Percentiles rank a stretch among this genome's conserved stretches.
Evolutionary conservation across 2,329 filamentous ascomycete genomes (phyloP).

Genomic region (Zymoseptoria passerinii): DNA sequence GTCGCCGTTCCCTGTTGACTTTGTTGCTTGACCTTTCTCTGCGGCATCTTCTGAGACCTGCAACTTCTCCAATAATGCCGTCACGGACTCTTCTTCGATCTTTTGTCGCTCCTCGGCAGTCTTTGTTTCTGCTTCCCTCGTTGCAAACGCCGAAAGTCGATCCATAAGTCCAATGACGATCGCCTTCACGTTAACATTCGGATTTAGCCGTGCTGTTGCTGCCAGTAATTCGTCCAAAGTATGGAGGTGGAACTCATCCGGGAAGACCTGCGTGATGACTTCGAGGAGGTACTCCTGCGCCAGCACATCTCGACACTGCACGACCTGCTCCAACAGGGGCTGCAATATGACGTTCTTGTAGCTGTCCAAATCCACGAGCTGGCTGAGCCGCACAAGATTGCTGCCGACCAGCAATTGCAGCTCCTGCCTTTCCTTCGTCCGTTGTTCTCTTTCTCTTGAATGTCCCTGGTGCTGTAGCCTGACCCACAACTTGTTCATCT

Average conservation of each 20-base stretch:
- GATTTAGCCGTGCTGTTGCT: conserved; percentile 85
- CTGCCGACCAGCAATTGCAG: conserved; percentile 91
- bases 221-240: conserved; percentile 92
- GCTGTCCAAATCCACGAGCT: conserved; percentile 86
- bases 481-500: conserved; percentile 99
- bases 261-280: conserved; percentile 98
- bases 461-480: conserved; percentile 94
- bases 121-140: conserved; percentile 69
- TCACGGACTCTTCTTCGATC: conserved; percentile 75
- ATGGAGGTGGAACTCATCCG: conserved; percentile 95
- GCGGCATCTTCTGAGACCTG: conserved; percentile 55
- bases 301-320: conserved; percentile 92
- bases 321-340: conserved; percentile 88
- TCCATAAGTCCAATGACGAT: conserved; percentile 99
- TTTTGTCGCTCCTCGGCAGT: conserved; percentile 63
- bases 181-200: conserved; percentile 93
- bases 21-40: conserved; percentile 15
- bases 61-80: conserved; percentile 68
- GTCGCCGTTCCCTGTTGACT: conserved; percentile 21
- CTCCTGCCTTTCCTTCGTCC: conserved; percentile 90
- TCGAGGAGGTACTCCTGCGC: conserved; percentile 96
- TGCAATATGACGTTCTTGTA: conserved; percentile 88
- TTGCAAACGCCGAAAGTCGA: conserved; percentile 86
- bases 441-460: conserved; percentile 84
- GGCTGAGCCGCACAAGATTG: conserved; percentile 89